These are phyloP conservation scores for Pythium aquatile DNA, from an alignment of 352 stramenopile genomes.

Conservation along the genomic window DNA sequence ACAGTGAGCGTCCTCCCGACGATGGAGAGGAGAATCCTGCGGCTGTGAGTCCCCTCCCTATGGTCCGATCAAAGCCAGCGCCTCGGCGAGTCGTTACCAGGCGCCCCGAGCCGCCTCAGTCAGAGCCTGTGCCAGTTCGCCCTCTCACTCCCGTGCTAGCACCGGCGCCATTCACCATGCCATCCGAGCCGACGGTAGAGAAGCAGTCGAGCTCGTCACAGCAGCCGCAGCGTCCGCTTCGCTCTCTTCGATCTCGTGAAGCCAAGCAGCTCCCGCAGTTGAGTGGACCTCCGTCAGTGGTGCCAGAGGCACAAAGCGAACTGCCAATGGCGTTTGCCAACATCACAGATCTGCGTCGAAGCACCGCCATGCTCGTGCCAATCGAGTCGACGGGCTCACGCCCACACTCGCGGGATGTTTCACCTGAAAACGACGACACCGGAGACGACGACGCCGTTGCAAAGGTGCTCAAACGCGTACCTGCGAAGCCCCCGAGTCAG, in stretches of 20 bases:
- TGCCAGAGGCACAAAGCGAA: not conserved
- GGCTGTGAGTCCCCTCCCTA: conserved; percentile 4
- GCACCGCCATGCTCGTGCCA: conserved; percentile 17
- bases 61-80: not conserved
- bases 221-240: not conserved
- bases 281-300: not conserved
- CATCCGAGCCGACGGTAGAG: not conserved
- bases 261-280: conserved; percentile 11
- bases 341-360: conserved; percentile 21
- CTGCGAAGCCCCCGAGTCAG: conserved; percentile 21
- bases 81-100: not conserved
- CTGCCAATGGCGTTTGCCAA: conserved; percentile 10
- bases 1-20: not conserved
- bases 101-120: not conserved
- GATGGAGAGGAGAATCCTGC: conserved; percentile 11
- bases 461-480: conserved; percentile 13
- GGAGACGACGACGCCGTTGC: not conserved
- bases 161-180: not conserved
- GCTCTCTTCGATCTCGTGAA: conserved; percentile 12
- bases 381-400: not conserved
- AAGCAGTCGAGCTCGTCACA: not conserved
- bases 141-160: not conserved
- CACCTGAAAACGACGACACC: not conserved
- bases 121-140: not conserved
- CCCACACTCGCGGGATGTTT: not conserved